Evolutionary conservation across 2,329 filamentous ascomycete species (phyloP).

Genomic region (Aureobasidium sp.): DNA sequence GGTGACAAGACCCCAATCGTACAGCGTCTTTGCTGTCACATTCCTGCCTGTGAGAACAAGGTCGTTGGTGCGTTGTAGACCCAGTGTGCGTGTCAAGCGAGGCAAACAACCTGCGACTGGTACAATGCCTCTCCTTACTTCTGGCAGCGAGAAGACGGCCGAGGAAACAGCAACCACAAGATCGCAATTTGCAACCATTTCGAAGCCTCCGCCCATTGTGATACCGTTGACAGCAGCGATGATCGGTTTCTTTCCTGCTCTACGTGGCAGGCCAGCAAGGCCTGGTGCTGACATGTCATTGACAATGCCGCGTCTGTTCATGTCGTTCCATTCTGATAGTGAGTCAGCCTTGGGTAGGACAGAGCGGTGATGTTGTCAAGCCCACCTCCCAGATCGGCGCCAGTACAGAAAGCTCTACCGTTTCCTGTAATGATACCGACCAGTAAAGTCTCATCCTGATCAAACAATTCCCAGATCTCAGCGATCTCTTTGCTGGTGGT

Average conservation of each 20-base stretch:
- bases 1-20: conserved; percentile 34
- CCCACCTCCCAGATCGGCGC: conserved; percentile 47
- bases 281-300: conserved; percentile 31
- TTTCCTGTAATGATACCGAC: conserved; percentile 41
- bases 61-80: conserved; percentile 42
- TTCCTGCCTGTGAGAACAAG: conserved; percentile 41
- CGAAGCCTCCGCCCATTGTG: conserved; percentile 50
- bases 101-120: conserved; percentile 46
- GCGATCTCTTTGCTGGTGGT: conserved; percentile 41
- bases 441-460: conserved; percentile 28
- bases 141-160: conserved; percentile 45
- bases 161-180: conserved; percentile 45
- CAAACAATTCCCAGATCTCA: conserved; percentile 45
- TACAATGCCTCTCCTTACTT: conserved; percentile 47
- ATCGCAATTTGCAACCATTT: conserved; percentile 49
- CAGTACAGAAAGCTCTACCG: conserved; percentile 48
- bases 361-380: not conserved
- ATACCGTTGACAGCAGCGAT: conserved; percentile 53
- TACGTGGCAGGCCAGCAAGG: conserved; percentile 47
- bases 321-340: conserved; percentile 21
- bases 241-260: conserved; percentile 52
- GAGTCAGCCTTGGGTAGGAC: not conserved
- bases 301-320: conserved; percentile 17
- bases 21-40: conserved; percentile 37
- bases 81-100: conserved; percentile 40